These are phyloP conservation scores for Hymenoscyphus scutula DNA, from an alignment of 2,329 filamentous ascomycete genomes.

Conservation along the genomic window DNA sequence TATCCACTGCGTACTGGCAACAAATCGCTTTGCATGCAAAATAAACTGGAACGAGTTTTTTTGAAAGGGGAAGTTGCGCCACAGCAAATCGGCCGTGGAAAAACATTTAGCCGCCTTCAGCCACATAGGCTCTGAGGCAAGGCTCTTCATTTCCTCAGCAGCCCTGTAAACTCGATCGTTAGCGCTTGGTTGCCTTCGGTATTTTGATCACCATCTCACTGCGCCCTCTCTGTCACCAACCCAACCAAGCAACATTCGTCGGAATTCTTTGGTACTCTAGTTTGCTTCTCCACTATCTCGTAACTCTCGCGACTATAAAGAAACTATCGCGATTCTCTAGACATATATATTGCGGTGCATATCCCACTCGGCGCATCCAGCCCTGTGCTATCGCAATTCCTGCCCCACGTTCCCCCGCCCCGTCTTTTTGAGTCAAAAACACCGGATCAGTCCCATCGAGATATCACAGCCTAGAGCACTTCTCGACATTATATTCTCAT, in stretches of 20 bases:
- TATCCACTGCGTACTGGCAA: too few species aligned
- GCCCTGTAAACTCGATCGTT: background rate
- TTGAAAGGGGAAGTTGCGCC: too few species aligned
- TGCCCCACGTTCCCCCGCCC: background rate
- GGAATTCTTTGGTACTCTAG: background rate
- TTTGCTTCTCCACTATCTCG: background rate
- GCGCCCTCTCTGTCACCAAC: background rate
- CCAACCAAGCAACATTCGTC: background rate
- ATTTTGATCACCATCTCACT: background rate
- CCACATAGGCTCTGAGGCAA: too few species aligned
- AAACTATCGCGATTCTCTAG: background rate
- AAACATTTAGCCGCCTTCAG: too few species aligned
- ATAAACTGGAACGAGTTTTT: too few species aligned
- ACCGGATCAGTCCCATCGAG: background rate
- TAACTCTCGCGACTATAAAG: background rate
- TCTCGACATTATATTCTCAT: background rate
- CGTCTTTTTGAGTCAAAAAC: background rate
- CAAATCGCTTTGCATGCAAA: too few species aligned
- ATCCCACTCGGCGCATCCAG: background rate
- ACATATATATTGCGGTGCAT: conserved; percentile 1
- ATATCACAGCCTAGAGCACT: background rate
- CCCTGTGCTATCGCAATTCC: background rate
- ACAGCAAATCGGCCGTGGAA: too few species aligned
- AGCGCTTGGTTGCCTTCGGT: background rate
- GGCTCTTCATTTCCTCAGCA: too few species aligned